Evolutionary conservation across 1,284 basidiomycete species (phyloP).

Genomic region (Tetrapyrgos nigripes): DNA sequence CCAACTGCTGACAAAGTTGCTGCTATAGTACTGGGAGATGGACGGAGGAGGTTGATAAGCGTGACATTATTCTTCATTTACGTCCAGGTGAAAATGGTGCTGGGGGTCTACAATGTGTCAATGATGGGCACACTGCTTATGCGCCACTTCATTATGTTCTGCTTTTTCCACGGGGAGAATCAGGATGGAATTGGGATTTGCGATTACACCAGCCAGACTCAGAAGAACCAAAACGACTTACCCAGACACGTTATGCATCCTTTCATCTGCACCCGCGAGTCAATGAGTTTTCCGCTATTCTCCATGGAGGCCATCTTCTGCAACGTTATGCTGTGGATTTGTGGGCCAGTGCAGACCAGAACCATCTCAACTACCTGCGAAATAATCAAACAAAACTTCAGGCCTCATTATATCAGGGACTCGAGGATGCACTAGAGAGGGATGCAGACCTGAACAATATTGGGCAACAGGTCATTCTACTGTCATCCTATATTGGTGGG

Average conservation of each 20-base stretch:
- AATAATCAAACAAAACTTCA: conserved; percentile 45
- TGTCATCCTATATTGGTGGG: conserved; percentile 46
- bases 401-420: conserved; percentile 41
- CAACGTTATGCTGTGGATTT: conserved; percentile 46
- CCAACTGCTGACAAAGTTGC: conserved; percentile 47
- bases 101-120: conserved; percentile 28
- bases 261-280: conserved; percentile 36
- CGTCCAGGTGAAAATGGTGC: conserved; percentile 21
- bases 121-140: conserved; percentile 45
- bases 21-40: conserved; percentile 38
- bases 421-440: conserved; percentile 38
- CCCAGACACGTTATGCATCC: conserved; percentile 36
- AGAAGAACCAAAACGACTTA: conserved; percentile 22
- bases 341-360: conserved; percentile 40
- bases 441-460: conserved; percentile 28
- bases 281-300: conserved; percentile 33
- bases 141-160: conserved; percentile 42
- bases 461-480: conserved; percentile 44
- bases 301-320: conserved; percentile 45
- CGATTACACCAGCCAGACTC: conserved; percentile 13
- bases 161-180: conserved; percentile 38
- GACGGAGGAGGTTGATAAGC: conserved; percentile 10
- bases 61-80: conserved; percentile 39
- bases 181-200: conserved; percentile 47
- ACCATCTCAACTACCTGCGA: conserved; percentile 31